Evolutionary conservation across 2,329 filamentous ascomycete genomes (phyloP).

Genomic region (Aureobasidium mangrovei): DNA sequence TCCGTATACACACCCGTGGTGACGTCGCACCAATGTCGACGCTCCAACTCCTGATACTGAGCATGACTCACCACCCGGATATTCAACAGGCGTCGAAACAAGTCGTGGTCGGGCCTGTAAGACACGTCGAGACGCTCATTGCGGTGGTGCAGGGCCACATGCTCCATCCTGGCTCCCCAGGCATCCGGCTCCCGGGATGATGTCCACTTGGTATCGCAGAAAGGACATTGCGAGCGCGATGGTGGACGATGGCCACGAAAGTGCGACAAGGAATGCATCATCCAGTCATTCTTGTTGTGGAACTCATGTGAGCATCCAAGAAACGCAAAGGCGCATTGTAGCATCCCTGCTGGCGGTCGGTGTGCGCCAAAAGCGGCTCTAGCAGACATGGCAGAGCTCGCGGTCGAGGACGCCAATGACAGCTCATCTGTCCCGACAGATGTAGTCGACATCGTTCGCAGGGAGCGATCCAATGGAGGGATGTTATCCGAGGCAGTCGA

Average conservation of each 20-base stretch:
- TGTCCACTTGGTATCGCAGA: not conserved
- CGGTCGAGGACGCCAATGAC: not conserved
- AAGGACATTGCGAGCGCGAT: not conserved
- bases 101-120: not conserved
- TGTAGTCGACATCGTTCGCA: not conserved
- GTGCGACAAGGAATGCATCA: conserved; percentile 1
- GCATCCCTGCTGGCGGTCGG: not conserved
- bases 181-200: not conserved
- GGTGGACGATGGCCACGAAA: conserved; percentile 4
- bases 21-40: not conserved
- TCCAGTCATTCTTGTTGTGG: not conserved
- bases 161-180: not conserved
- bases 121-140: not conserved
- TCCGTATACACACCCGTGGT: not conserved
- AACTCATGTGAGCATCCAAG: conserved; percentile 2
- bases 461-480: not conserved
- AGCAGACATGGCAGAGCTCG: not conserved
- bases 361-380: not conserved
- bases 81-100: not conserved
- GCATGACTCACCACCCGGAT: not conserved
- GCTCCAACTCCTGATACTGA: conserved; percentile 8
- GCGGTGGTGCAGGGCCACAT: not conserved
- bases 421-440: not conserved
- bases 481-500: not conserved
- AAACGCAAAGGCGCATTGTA: conserved; percentile 12